Percentiles rank a stretch among this genome's conserved stretches.
These are phyloP conservation scores for Penicillium sp. DNA, from an alignment of 2,329 filamentous ascomycete genomes.

Conservation along the genomic window DNA sequence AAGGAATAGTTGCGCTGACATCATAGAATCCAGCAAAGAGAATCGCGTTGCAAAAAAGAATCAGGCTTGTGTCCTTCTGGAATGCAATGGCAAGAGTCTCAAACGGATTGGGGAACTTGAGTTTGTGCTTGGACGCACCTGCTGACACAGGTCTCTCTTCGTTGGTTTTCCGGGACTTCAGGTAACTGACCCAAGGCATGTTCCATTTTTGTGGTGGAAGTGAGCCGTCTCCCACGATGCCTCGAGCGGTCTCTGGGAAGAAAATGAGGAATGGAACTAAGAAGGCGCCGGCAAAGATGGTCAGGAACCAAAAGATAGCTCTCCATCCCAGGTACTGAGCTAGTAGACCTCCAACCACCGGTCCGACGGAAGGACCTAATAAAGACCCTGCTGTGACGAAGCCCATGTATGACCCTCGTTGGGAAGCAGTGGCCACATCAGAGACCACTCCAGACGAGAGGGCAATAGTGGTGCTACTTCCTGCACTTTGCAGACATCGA, in stretches of 20 bases:
- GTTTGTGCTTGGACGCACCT: constrained; percentile 19
- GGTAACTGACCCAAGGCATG: constrained; percentile 33
- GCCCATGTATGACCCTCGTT: constrained; percentile 46
- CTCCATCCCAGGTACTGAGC: constrained; percentile 42
- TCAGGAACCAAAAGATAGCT: constrained; percentile 51
- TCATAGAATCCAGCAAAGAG: constrained; percentile 46
- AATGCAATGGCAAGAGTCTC: constrained; percentile 36
- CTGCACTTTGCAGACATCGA: constrained; percentile 43
- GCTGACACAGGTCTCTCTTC: constrained; percentile 9
- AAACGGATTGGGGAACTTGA: constrained; percentile 41
- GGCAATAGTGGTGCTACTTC: constrained; percentile 44
- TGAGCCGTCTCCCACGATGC: constrained; percentile 42
- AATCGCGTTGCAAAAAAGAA: constrained; percentile 42
- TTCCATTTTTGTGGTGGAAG: constrained; percentile 39
- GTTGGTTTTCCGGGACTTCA: constrained; percentile 27
- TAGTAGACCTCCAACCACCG: constrained; percentile 39
- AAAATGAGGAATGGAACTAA: constrained; percentile 37
- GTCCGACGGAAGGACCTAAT: constrained; percentile 37
- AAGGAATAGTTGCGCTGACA: constrained; percentile 42
- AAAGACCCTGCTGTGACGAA: constrained; percentile 36
- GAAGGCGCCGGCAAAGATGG: constrained; percentile 47
- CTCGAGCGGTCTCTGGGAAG: constrained; percentile 41
- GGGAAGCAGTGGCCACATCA: constrained; percentile 40
- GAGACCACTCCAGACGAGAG: constrained; percentile 43
- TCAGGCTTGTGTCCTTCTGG: constrained; percentile 38